Conservation (phyloP, 306 rosid species). For the Castanea sativa region DNA sequence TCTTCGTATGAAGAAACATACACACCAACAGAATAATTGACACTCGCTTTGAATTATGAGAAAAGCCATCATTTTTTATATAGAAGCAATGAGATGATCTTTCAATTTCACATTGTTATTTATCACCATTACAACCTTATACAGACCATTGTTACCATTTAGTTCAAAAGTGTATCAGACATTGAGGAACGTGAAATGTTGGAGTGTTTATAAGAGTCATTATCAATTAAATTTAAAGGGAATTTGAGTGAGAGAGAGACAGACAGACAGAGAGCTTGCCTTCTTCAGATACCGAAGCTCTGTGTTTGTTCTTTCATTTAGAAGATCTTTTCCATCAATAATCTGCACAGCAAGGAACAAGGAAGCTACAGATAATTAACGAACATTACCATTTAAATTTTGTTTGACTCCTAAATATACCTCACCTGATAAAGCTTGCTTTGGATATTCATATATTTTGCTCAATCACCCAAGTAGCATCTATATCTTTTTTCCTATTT, state of each 20-base stretch:
- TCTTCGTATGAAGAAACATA: neutral
- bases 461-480: neutral
- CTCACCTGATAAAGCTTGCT: neutral
- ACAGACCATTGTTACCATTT: neutral
- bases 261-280: slow-evolving; percentile 41
- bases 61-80: neutral
- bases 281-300: slow-evolving; percentile 83
- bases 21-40: neutral
- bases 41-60: neutral
- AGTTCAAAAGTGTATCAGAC: neutral
- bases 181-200: neutral
- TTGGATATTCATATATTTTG: neutral
- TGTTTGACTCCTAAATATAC: neutral
- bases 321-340: slow-evolving; percentile 68
- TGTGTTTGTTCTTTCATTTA: slow-evolving; percentile 89
- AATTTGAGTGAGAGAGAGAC: neutral
- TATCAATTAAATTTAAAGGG: neutral
- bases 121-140: neutral
- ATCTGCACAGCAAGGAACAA: slow-evolving; percentile 46
- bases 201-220: neutral
- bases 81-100: neutral
- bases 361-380: neutral
- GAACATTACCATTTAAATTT: neutral
- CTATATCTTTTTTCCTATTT: neutral
- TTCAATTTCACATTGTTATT: neutral